A percentile compares a stretch with the other conserved stretches of the same genome.
These are phyloP conservation scores for Rhizopogon vulgaris DNA, from an alignment of 768 basidiomycete genomes.

Conservation along the genomic window DNA sequence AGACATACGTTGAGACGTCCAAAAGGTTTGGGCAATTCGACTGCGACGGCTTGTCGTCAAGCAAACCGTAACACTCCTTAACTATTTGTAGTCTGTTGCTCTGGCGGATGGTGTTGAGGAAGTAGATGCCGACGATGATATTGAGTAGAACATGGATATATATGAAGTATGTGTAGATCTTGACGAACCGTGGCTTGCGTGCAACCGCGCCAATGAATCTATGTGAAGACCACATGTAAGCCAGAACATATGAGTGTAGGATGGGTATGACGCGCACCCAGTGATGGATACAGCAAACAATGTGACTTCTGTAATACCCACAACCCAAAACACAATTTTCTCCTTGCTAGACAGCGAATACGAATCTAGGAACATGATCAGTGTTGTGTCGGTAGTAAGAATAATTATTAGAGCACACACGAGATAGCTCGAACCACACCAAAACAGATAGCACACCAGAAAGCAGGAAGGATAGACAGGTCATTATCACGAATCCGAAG, in stretches of 20 bases:
- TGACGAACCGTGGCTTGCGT: constrained; percentile 55
- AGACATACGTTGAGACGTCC: constrained; percentile 37
- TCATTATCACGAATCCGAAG: constrained; percentile 51
- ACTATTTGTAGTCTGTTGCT: constrained; percentile 37
- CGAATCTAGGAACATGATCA: constrained; percentile 21
- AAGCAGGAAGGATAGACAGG: constrained; percentile 46
- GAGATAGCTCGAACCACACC: constrained; percentile 57
- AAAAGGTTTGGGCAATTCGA: constrained; percentile 40
- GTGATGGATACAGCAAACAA: constrained; percentile 48
- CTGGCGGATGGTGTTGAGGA: constrained; percentile 44
- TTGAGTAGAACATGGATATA: constrained; percentile 55
- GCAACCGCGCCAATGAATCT: constrained; percentile 53
- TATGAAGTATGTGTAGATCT: constrained; percentile 49
- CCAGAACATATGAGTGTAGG: background rate
- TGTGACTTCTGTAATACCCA: constrained; percentile 47
- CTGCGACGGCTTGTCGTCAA: constrained; percentile 35
- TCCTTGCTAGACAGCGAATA: constrained; percentile 25
- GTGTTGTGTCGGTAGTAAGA: constrained; percentile 1
- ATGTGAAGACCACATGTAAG: background rate
- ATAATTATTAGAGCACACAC: constrained; percentile 30
- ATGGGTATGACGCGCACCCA: constrained; percentile 37
- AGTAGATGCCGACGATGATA: constrained; percentile 43
- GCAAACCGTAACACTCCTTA: constrained; percentile 39
- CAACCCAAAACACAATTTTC: constrained; percentile 38
- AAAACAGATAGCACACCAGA: constrained; percentile 47